Base-by-base conservation (phyloP, 306 rosid genomes). In the Crotalaria pallida region DNA sequence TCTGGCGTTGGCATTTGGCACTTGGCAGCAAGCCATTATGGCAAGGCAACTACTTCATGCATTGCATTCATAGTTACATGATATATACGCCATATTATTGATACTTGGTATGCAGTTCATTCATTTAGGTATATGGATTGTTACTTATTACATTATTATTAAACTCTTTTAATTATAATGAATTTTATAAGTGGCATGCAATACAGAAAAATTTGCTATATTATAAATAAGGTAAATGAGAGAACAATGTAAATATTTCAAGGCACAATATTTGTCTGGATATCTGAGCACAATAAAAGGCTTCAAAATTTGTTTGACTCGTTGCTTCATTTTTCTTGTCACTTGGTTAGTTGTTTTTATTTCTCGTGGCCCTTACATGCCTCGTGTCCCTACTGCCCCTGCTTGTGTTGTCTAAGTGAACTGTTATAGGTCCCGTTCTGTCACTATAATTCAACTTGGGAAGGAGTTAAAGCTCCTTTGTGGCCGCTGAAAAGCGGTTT, bases 391-490 rank as follows among this genome's bases (percentile, higher is more conserved):
- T 58, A 31, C 44, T 48, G 24, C 36, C 11, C 26, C 26, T 65
- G 12, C 10, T 44, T 60, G 43, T 69, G 51, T 47, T 77, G 64
- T 73, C 56, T 60, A 27, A 65, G 49, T 58, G 45, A 41, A 41
- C 47, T 11, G 53, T 76, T 38, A 67, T 81, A 61, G 67, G 56
- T 57, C 48, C 15, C 33, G 80, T 83, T 58, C 47, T 77, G 84
- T 84, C 85, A 33, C 71, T 80, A 72, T 84, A 69, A 51, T 75
- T 69, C 61, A 44, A 67, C 79, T 77, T 69, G 52, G 87, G 72
- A 71, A 80, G 64, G 78, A 51, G 84, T 80, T 80, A 80, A 82
- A 74, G 86, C 55, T 65, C 79, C 83, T 59, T 59, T 79, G 75
- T 65, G 71, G 22, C 53, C 76, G 77, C 81, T 79, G 83, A 74